A percentile compares a stretch with the other conserved stretches of the same genome.
These are phyloP conservation scores for Metschnikowia colocasiae DNA, from an alignment of 805 yeast genomes.

Conservation along the genomic window DNA sequence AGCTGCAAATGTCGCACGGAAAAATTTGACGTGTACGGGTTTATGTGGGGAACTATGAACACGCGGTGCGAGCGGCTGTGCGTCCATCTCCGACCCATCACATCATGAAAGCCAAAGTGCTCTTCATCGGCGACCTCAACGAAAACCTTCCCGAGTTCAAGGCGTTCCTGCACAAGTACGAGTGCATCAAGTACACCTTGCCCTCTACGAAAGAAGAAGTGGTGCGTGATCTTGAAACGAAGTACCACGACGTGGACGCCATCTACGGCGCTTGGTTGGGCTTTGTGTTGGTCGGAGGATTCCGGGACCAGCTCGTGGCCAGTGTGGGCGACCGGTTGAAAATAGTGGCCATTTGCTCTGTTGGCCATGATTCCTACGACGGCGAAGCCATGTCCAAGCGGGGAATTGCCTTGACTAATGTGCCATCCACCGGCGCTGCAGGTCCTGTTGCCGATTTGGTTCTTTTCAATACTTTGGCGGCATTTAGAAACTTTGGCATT, in stretches of 20 bases:
- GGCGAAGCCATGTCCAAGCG: constrained; percentile 34
- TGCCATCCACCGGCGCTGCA: constrained; percentile 53
- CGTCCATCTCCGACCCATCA: background rate
- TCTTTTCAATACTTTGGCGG: constrained; percentile 51
- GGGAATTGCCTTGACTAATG: constrained; percentile 57
- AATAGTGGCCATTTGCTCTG: constrained; percentile 51
- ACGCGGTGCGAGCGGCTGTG: constrained; percentile 1
- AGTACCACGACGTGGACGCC: constrained; percentile 44
- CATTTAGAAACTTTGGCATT: constrained; percentile 54
- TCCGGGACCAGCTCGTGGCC: constrained; percentile 40
- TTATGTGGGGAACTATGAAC: background rate
- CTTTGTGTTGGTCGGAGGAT: constrained; percentile 49
- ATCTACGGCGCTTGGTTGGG: constrained; percentile 63
- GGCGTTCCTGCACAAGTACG: constrained; percentile 36
- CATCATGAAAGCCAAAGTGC: constrained; percentile 28
- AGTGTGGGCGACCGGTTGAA: constrained; percentile 44
- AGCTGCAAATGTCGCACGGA: background rate
- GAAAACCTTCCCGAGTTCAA: constrained; percentile 44
- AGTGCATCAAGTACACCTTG: constrained; percentile 38
- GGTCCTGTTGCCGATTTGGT: constrained; percentile 74
- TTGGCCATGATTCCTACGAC: constrained; percentile 55
- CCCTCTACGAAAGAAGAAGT: constrained; percentile 40
- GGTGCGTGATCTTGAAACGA: constrained; percentile 35
- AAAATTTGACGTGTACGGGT: background rate
- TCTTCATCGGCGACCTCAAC: constrained; percentile 51